These are phyloP conservation scores for Nitzschia sp. DNA, from an alignment of 108 stramenopile genomes.

Conservation along the genomic window DNA sequence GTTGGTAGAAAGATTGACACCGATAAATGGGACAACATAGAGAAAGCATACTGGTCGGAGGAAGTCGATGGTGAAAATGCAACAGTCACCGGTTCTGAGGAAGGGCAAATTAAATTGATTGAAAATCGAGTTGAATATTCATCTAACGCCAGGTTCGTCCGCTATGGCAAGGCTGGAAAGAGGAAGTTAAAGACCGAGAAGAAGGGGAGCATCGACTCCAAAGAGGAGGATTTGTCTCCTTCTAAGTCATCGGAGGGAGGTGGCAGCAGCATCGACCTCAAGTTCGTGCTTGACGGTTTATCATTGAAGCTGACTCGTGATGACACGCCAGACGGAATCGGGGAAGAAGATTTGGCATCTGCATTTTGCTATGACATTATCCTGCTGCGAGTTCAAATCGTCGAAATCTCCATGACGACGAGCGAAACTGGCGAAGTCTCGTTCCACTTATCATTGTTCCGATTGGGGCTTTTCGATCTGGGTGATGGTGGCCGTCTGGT, in stretches of 20 bases:
- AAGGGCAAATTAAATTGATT: not conserved
- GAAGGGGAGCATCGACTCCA: not conserved
- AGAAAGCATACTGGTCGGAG: constrained; percentile 57
- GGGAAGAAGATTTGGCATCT: constrained; percentile 28
- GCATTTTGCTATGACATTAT: constrained; percentile 55
- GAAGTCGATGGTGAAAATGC: constrained; percentile 16
- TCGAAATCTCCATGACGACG: constrained; percentile 27
- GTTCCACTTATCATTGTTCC: constrained; percentile 44
- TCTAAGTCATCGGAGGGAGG: not conserved
- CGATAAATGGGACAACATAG: constrained; percentile 66
- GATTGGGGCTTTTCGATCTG: constrained; percentile 58
- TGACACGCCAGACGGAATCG: constrained; percentile 39
- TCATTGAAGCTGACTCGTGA: constrained; percentile 51
- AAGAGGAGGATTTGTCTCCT: not conserved
- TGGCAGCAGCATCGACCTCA: constrained; percentile 34
- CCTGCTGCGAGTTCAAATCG: constrained; percentile 35
- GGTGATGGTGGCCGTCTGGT: constrained; percentile 56
- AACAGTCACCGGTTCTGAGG: not conserved
- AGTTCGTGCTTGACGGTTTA: constrained; percentile 50
- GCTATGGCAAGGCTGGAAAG: constrained; percentile 54
- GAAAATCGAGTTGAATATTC: constrained; percentile 44
- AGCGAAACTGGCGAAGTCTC: constrained; percentile 32
- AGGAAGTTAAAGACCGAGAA: constrained; percentile 1
- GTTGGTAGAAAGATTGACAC: constrained; percentile 51
- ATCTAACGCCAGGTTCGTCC: constrained; percentile 57